A percentile compares a stretch with the other conserved stretches of the same genome.
These are phyloP conservation scores for Asterochloris erici DNA, from an alignment of 139 green algal genomes.

Conservation along the genomic window DNA sequence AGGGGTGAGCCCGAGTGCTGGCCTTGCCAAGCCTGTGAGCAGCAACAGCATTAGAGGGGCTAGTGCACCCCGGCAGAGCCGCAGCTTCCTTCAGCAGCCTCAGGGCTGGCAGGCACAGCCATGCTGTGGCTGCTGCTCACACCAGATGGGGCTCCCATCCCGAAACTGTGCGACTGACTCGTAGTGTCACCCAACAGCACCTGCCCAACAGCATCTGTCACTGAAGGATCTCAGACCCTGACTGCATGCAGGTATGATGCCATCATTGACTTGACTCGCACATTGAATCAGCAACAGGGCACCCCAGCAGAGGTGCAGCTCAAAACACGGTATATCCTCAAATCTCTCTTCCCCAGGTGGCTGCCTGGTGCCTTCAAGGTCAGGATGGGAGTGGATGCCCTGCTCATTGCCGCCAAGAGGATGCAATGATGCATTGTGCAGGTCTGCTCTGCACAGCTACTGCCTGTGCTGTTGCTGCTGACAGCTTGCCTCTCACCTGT, in stretches of 20 bases:
- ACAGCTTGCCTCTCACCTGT: not conserved
- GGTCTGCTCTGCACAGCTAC: not conserved
- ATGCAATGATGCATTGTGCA: not conserved
- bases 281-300: constrained; percentile 61
- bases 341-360: constrained; percentile 77
- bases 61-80: not conserved
- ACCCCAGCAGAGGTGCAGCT: constrained; percentile 53
- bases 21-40: not conserved
- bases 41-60: not conserved
- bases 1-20: too few relatives aligned
- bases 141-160: too few relatives aligned
- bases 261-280: constrained; percentile 83
- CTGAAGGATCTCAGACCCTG: too few relatives aligned
- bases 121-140: not conserved
- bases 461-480: not conserved
- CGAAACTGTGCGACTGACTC: too few relatives aligned
- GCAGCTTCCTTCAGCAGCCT: too few relatives aligned
- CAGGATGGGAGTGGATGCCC: not conserved
- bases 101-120: too few relatives aligned
- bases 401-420: not conserved
- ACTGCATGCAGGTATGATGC: constrained; percentile 60
- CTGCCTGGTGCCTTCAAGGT: constrained; percentile 74
- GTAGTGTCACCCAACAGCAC: too few relatives aligned
- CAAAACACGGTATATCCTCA: constrained; percentile 62
- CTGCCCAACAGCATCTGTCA: too few relatives aligned